Evolutionary conservation across 169 alveolate species (phyloP).

Genomic region (Eimeria sp.): DNA sequence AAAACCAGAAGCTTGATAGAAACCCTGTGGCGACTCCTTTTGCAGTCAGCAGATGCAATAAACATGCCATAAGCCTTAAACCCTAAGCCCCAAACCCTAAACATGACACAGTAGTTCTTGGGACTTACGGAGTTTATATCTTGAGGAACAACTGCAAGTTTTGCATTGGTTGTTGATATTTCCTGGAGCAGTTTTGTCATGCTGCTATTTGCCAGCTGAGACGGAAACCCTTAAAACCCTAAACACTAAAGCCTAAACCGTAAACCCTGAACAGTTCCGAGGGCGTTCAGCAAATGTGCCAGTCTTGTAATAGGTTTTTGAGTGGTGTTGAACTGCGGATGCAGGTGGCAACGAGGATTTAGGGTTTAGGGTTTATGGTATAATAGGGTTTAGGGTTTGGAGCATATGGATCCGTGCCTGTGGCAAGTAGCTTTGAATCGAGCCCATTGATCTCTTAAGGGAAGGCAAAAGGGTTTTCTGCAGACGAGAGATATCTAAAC

Average conservation of each 20-base stretch:
- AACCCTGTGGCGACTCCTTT: too few relatives aligned
- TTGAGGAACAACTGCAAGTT: conserved; percentile 88
- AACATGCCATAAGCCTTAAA: too few relatives aligned
- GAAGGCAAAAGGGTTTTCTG: conserved; percentile 82
- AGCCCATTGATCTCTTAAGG: conserved; percentile 43
- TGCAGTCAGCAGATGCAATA: too few relatives aligned
- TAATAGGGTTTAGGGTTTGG: not conserved
- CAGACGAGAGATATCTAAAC: conserved; percentile 83
- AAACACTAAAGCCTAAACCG: conserved; percentile 56
- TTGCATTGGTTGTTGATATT: conserved; percentile 85
- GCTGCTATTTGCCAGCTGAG: conserved; percentile 77
- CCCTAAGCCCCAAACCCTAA: conserved; percentile 14
- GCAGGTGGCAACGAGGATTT: not conserved
- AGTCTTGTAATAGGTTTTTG: not conserved
- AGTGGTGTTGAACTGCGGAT: not conserved
- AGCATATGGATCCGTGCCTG: not conserved
- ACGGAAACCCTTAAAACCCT: not conserved
- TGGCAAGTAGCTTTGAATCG: conserved; percentile 79
- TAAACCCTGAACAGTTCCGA: not conserved
- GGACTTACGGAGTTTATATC: conserved; percentile 86
- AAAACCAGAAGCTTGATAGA: not conserved
- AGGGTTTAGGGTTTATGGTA: conserved; percentile 37
- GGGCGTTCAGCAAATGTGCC: not conserved
- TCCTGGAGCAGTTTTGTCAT: conserved; percentile 84
- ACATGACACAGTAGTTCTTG: not conserved